Base-by-base conservation (phyloP, 164 flowering plant species). In the Kalanchoe fedtschenkoi region DNA sequence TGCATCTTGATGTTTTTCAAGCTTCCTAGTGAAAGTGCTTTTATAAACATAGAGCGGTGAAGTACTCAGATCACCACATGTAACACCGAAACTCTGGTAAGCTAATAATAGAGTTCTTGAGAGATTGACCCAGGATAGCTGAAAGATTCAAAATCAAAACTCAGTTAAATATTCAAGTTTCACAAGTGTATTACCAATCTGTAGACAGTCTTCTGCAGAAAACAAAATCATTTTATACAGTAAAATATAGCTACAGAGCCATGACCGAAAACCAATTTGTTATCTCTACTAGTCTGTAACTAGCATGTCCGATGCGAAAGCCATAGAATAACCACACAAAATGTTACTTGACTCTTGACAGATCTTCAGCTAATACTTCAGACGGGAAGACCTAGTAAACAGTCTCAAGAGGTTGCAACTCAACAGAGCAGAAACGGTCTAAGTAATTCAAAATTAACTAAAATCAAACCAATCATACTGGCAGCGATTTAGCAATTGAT, bases 1-100 rank as follows among this genome's bases (percentile, higher is more conserved):
- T 70, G 81, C 86, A 46, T 59, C 70, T 38, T 47, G 64, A 69
- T 80, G 74, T 8, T 70, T 53, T 37, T 72, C 65, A 72, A 83
- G 60, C 70, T 78, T 78, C 66, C 82, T 82, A n/a, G 34, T 62
- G 55, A 83, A 80, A 35, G 80, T 75, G 75, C 79, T 76, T 2
- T 73, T 62, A 65, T 56, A 83, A 54, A 77, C 86, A 65, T 83
- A 83, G 26, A 83, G 88, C 21, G 88, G 88, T 14, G 88, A 83
- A 53, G 83, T 83, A 61, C 85, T 78, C 72, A 83, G 61, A 67
- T 81, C 84, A n/a, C 88, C 86, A 66, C 78, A 83, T 19, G 81
- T 82, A 26, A 83, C 88, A 17, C 88, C 88, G 60, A 83, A 65
- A 70, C 88, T 83, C 72, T 83, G 86, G 63, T 83, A 83, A 6